Percentiles rank a stretch among this genome's conserved stretches.
Conservation (phyloP, 495 filamentous ascomycete genomes). For the Tetracladium marchalianum region DNA sequence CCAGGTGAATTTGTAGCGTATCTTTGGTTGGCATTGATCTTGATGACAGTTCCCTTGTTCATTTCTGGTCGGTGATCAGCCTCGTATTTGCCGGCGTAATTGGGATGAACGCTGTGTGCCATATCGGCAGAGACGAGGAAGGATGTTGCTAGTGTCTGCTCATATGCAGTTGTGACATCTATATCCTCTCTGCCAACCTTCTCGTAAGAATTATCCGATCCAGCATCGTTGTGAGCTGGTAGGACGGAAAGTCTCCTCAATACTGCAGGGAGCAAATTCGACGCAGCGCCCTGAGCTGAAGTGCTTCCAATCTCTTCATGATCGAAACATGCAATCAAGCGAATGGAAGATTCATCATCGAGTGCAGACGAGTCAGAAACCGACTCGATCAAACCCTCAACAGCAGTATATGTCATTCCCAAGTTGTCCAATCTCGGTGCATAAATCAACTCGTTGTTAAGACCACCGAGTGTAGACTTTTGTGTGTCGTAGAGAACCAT, state of each 20-base stretch:
- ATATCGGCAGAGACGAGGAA: conserved; percentile 97
- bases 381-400: conserved; percentile 72
- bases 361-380: conserved; percentile 50
- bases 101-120: conserved; percentile 91
- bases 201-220: conserved; percentile 39
- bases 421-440: conserved; percentile 90
- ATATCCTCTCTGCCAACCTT: conserved; percentile 38
- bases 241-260: conserved; percentile 80
- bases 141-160: conserved; percentile 84
- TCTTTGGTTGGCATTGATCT: conserved; percentile 92
- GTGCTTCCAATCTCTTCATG: conserved; percentile 94
- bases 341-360: conserved; percentile 69
- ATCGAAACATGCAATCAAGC: conserved; percentile 86
- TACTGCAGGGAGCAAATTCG: conserved; percentile 81
- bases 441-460: conserved; percentile 91
- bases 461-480: conserved; percentile 73
- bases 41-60: conserved; percentile 94
- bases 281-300: conserved; percentile 88
- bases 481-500: conserved; percentile 94
- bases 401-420: conserved; percentile 85
- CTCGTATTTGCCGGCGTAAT: conserved; percentile 89
- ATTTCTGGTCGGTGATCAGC: conserved; percentile 81
- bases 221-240: conserved; percentile 34
- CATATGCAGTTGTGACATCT: conserved; percentile 69
- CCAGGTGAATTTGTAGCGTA: conserved; percentile 96